These are phyloP conservation scores for Clavispora carvajalis DNA, from an alignment of 805 yeast species.

Conservation along the genomic window DNA sequence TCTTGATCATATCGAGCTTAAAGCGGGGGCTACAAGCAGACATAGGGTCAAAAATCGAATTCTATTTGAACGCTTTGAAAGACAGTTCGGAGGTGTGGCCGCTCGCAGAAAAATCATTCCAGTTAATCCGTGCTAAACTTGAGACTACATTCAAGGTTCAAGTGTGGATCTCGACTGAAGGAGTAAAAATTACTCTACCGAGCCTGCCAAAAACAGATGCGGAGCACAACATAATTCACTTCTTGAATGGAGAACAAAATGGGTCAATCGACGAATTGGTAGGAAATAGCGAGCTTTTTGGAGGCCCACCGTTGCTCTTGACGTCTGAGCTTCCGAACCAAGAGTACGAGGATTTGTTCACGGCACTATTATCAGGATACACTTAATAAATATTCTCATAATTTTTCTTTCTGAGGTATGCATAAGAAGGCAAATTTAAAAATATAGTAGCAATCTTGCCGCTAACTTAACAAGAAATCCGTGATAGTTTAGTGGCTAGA, in stretches of 20 bases:
- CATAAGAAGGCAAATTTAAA: no score
- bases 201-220: neutral
- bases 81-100: constrained; percentile 1
- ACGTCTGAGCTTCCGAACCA: constrained; percentile 1
- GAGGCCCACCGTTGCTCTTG: constrained; percentile 4
- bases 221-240: neutral
- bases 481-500: constrained; percentile 20
- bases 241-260: neutral
- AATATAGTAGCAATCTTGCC: no score
- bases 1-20: neutral
- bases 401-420: no score
- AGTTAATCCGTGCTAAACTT: neutral
- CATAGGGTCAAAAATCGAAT: neutral
- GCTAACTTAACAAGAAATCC: constrained; percentile 5
- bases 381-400: neutral
- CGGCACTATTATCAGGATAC: neutral
- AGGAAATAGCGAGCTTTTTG: constrained; percentile 2
- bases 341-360: constrained; percentile 1
- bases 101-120: constrained; percentile 2
- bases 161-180: neutral
- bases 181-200: neutral
- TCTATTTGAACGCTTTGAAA: constrained; percentile 1
- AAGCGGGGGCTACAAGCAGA: neutral
- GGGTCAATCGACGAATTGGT: neutral
- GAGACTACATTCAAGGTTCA: neutral